Base-by-base conservation (phyloP, 2,329 filamentous ascomycete species). In the Didymella keratinophila region DNA sequence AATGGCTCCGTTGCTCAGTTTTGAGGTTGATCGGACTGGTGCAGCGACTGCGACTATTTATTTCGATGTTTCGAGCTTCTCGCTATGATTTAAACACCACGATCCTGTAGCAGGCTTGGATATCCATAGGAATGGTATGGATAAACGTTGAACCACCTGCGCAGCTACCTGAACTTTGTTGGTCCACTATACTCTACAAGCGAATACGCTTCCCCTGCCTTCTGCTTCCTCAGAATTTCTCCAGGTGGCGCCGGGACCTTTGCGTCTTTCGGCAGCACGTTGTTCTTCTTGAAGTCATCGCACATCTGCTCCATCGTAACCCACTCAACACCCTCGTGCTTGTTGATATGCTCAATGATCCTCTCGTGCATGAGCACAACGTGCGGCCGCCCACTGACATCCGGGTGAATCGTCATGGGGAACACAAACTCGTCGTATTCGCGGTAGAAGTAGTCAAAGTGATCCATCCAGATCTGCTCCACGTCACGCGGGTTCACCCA, bases 391-490 rank as follows among this genome's bases (percentile, higher is more conserved):
- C 90, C 90, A 48, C 66, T 71, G 16, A 76, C 74, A 63, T 92
- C 89, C 0, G 89, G 90, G 72, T 92, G 89, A 30, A 92, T 88
- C 0, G 89, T 92, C 71, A 92, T 89, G 0, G 90, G 89, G 64
- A 92, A 91, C 57, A 91, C 84, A 60, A 92, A 92, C 66, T 90
- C 87, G 65, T 92, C 88, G 61, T 90, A 89, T 71, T 92, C 88
- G 34, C 88, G 81, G 71, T 92, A 92, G 68, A 89, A 91, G 74
- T 91, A 92, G 65, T 88, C 83, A 60, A 89, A 89, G 62, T 89
- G 86, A 60, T 89, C 85, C 56, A 82, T 76, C 87, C 86, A 89
- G 28, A 88, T 80, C 34, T 87, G 85, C 65, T 89, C 86, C 1
- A 88, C 82, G 57, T 87, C 85, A 16, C 82, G 78, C 0, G 82